Evolutionary conservation across 306 rosid genomes (phyloP).

Genomic region (Castanospermum australe): DNA sequence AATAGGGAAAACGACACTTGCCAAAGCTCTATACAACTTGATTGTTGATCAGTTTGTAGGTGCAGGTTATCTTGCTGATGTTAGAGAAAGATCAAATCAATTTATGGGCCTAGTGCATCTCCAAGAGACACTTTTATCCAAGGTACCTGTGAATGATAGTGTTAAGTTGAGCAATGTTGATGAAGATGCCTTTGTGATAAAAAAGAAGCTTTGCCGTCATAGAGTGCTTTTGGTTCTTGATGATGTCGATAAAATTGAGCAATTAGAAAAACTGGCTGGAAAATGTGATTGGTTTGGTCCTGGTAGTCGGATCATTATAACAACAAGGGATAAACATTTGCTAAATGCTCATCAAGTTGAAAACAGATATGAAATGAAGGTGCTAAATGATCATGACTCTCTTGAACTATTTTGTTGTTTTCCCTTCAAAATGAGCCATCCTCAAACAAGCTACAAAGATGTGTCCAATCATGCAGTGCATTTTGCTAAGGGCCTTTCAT

Average conservation of each 20-base stretch:
- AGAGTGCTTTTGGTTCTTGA: conserved; percentile 25
- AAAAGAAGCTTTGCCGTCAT: background rate
- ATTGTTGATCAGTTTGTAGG: conserved; percentile 4
- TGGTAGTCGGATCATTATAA: conserved; percentile 12
- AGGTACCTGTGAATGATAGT: background rate
- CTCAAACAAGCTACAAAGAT: background rate
- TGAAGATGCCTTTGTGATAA: background rate
- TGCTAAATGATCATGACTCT: background rate
- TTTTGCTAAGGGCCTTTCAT: background rate
- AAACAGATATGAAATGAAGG: background rate
- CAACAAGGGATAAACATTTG: conserved; percentile 22
- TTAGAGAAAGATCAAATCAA: background rate
- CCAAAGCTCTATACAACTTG: conserved; percentile 9
- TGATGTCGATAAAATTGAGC: background rate
- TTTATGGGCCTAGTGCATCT: background rate
- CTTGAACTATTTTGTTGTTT: conserved; percentile 7
- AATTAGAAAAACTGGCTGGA: conserved; percentile 11
- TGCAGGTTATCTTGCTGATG: conserved; percentile 13
- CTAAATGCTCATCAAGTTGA: background rate
- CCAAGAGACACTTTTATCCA: background rate
- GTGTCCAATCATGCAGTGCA: background rate
- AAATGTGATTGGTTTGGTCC: conserved; percentile 20
- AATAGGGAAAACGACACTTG: conserved; percentile 24
- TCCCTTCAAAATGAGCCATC: background rate
- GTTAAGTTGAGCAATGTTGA: background rate